Evolutionary conservation across 306 rosid genomes (phyloP), one percentile per base, ranked within the genome.

Genomic region (Macrotyloma uniflorum): DNA sequence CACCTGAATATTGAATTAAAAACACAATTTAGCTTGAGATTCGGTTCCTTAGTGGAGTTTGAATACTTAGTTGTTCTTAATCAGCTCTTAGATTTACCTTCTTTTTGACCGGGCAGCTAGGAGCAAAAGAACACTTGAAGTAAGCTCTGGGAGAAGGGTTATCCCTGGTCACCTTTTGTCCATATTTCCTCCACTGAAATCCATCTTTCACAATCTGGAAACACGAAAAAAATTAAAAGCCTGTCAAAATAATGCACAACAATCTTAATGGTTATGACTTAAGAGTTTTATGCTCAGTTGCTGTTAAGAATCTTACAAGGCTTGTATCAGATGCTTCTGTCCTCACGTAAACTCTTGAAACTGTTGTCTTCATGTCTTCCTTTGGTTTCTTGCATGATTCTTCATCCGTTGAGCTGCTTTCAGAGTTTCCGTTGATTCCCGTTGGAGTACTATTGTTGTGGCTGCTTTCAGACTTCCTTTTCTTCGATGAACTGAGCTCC

Each of bases 121-220:
- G 99, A 74, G 98, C 99, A 67, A 91, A 96, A 32, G 99, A 96
- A 85, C 99, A 96, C 84, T 91, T 96, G 88, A 93, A 96, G 82
- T 96, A 96, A 55, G 99, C 99, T 86, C 99, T 86, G 61, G 99
- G 99, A 26, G 86, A 93, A 74, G 99, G 99, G 72, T 96, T 96
- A 75, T 96, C 99, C 74, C 98, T 93, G 7, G 99, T 96, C 63
- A 96, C 99, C 84, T 96, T 96, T 78, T 96, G 99, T 28, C 99
- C 99, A 70, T 96, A 96, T 85, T 96, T 96, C 77, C 99, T 87
- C 98, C 99, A 96, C 53, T 91, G 98, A 78, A 87, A 96, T 74
- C 99, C 99, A 82, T 96, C 99, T 80, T 90, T 96, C 72, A 96
- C 98, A 76, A 93, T 87, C 99, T 96, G 49, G 40, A 84, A 55